phyloP scores from a whole-genome alignment of 768 basidiomycete species.

The Lactarius trivialis region DNA sequence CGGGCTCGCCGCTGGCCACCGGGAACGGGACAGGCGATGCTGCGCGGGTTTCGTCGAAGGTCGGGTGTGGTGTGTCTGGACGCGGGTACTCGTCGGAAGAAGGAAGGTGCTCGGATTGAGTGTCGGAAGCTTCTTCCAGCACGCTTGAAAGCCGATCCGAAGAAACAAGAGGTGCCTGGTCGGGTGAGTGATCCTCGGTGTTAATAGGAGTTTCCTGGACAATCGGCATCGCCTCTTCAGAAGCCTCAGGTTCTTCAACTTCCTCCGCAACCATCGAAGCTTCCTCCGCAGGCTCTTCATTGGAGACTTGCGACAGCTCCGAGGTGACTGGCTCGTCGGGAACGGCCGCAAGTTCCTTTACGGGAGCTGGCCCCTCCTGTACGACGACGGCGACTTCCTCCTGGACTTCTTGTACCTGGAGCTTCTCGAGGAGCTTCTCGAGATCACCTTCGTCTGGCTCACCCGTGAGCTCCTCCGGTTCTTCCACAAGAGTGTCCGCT shows the following conservation, averaged over 20 bases:
- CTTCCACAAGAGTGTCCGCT: conserved; percentile 11
- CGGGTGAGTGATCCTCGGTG: conserved; percentile 2
- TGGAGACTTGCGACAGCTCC: background rate
- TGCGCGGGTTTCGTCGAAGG: conserved; percentile 2
- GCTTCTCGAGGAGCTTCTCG: conserved; percentile 3
- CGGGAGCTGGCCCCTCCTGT: conserved; percentile 1
- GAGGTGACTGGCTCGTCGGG: conserved; percentile 2
- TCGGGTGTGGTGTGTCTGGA: conserved; percentile 11
- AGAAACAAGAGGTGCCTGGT: background rate
- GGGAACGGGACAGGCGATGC: conserved; percentile 16
- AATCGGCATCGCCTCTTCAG: background rate
- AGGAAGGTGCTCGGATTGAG: conserved; percentile 15
- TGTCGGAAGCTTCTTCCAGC: conserved; percentile 11
- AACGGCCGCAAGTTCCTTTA: background rate
- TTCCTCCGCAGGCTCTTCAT: conserved; percentile 9
- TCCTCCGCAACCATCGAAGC: background rate
- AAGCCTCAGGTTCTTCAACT: background rate
- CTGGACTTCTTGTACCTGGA: background rate
- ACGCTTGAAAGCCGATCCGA: background rate
- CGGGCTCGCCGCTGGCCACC: conserved; percentile 6
- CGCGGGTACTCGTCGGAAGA: conserved; percentile 14
- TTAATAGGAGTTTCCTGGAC: background rate
- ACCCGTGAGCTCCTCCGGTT: conserved; percentile 3
- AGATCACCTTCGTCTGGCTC: background rate
- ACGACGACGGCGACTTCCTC: background rate